Conservation (phyloP, 345 rosid species). For the Euclidium syriacum region DNA sequence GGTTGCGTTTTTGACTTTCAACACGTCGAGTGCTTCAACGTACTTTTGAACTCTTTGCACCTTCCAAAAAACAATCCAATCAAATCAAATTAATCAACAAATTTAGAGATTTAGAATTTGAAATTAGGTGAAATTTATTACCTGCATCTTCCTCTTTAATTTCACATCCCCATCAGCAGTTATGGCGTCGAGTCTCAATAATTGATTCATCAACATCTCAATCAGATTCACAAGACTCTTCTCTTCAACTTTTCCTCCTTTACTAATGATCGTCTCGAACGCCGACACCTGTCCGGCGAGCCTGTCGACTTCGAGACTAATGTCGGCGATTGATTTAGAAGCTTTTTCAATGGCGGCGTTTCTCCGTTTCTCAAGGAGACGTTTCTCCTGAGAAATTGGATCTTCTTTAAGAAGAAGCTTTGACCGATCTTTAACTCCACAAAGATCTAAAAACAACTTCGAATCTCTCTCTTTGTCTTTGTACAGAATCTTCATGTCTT, state of each 20-base stretch:
- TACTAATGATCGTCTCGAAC: slow-evolving; percentile 54
- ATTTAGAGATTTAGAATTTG: not conserved
- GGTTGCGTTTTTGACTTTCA: slow-evolving; percentile 67
- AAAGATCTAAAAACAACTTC: slow-evolving; percentile 75
- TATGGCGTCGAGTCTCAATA: slow-evolving; percentile 84
- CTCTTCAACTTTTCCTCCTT: slow-evolving; percentile 85
- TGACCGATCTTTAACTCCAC: slow-evolving; percentile 87
- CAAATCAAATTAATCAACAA: not conserved
- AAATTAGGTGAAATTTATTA: not conserved
- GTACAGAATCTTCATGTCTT: slow-evolving; percentile 86
- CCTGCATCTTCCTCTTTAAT: slow-evolving; percentile 97
- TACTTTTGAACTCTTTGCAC: slow-evolving; percentile 89
- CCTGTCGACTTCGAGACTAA: slow-evolving; percentile 84
- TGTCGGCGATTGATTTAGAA: slow-evolving; percentile 68
- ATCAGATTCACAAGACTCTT: slow-evolving; percentile 56
- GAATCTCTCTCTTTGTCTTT: slow-evolving; percentile 98
- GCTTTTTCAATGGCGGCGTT: slow-evolving; percentile 87
- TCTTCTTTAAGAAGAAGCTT: slow-evolving; percentile 80
- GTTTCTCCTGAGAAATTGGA: slow-evolving; percentile 83
- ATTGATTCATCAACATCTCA: slow-evolving; percentile 87
- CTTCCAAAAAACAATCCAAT: slow-evolving; percentile 36
- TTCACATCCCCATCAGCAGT: slow-evolving; percentile 84
- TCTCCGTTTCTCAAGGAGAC: slow-evolving; percentile 67
- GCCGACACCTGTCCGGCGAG: slow-evolving; percentile 91
- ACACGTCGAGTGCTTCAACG: slow-evolving; percentile 78